Evolutionary conservation across 192 early-diverging fungal genomes (phyloP).

Genomic region (Gonapodya sp.): DNA sequence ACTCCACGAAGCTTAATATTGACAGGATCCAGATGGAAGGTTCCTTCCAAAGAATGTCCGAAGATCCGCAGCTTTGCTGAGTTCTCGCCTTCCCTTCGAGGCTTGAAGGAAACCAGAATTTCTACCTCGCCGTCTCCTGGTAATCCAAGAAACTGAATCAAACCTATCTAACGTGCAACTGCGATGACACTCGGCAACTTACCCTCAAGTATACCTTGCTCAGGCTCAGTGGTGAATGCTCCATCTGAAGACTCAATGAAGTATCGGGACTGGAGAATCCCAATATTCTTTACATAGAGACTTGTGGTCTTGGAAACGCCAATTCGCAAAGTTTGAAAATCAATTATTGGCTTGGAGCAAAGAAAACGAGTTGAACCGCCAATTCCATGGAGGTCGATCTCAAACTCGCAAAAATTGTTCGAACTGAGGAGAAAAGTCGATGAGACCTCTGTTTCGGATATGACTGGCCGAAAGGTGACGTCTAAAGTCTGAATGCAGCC

Average conservation of each 20-base stretch:
- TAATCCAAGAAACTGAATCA: neutral
- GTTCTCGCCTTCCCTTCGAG: slow-evolving; percentile 28
- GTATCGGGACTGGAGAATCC: slow-evolving; percentile 38
- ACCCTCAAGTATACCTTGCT: slow-evolving; percentile 42
- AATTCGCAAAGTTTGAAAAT: slow-evolving; percentile 41
- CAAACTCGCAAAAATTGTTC: slow-evolving; percentile 33
- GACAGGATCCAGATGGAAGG: slow-evolving; percentile 25
- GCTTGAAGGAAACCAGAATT: slow-evolving; percentile 31
- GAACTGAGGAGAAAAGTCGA: slow-evolving; percentile 24
- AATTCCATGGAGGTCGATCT: slow-evolving; percentile 33
- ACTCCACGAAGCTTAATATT: slow-evolving; percentile 26
- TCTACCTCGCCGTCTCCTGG: slow-evolving; percentile 27
- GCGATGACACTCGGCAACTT: neutral
- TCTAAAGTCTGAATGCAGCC: slow-evolving; percentile 36
- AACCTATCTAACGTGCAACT: too few species aligned
- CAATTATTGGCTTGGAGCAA: slow-evolving; percentile 17
- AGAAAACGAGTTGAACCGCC: slow-evolving; percentile 33
- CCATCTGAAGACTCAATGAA: slow-evolving; percentile 33
- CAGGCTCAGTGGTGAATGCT: slow-evolving; percentile 31
- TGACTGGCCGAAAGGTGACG: slow-evolving; percentile 32
- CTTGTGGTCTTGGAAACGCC: slow-evolving; percentile 25
- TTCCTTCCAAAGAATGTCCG: slow-evolving; percentile 15
- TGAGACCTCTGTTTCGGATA: slow-evolving; percentile 36
- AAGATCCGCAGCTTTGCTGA: slow-evolving; percentile 25
- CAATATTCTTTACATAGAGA: slow-evolving; percentile 28